Evolutionary conservation across 306 rosid species (phyloP).

Genomic region (Ormosia semicastrata): DNA sequence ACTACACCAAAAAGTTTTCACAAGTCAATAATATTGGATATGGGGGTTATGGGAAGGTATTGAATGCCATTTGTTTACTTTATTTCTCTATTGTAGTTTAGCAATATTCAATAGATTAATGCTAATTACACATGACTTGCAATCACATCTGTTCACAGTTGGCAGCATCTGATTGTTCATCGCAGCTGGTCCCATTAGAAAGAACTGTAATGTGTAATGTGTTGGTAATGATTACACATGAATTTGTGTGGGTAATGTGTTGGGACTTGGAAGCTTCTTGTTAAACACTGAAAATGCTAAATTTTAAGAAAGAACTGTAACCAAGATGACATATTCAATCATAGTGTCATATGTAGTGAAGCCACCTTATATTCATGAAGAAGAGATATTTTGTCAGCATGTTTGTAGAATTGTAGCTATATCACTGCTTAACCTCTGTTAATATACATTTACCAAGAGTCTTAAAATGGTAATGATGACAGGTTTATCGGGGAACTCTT

Average conservation of each 20-base stretch:
- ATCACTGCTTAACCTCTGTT: not conserved
- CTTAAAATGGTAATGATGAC: not conserved
- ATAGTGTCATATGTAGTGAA: not conserved
- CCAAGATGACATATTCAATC: conserved; percentile 1
- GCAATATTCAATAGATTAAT: not conserved
- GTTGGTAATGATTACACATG: not conserved
- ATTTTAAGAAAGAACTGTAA: not conserved
- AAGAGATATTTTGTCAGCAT: not conserved
- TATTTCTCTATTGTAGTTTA: not conserved
- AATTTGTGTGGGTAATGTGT: not conserved
- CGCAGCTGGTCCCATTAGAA: not conserved
- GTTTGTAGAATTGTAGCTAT: not conserved
- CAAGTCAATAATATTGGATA: conserved; percentile 33
- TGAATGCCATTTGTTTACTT: conserved; percentile 7
- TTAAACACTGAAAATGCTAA: not conserved
- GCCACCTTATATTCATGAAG: conserved; percentile 1
- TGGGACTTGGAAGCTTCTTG: not conserved
- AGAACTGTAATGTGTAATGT: not conserved
- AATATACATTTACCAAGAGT: not conserved
- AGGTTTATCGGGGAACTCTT: conserved; percentile 74
- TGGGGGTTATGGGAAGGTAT: conserved; percentile 85
- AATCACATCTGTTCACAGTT: not conserved
- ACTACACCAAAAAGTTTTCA: conserved; percentile 48
- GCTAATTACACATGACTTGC: not conserved
- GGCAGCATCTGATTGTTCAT: not conserved